phyloP scores from a whole-genome alignment of 2,329 filamentous ascomycete genomes.

The Cytospora paraplurivora region DNA sequence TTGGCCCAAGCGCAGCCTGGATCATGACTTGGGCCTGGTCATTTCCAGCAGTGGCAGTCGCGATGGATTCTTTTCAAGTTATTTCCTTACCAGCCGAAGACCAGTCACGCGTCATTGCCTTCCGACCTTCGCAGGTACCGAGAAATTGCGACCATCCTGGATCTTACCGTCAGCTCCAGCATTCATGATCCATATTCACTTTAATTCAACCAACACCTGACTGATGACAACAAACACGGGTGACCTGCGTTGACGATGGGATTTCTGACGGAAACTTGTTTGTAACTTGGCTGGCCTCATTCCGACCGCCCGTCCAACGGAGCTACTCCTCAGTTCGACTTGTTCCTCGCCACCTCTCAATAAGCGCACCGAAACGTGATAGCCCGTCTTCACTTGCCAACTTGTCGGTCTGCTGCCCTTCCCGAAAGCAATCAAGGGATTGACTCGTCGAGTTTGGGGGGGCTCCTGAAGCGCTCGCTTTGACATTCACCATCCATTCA shows the following conservation, averaged over 20 bases:
- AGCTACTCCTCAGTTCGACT: neutral
- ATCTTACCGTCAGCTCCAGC: neutral
- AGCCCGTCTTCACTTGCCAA: neutral
- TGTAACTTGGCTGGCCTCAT: constrained; percentile 9
- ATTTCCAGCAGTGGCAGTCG: constrained; percentile 23
- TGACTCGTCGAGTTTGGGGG: neutral
- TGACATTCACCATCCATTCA: neutral
- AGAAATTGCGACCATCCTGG: constrained; percentile 1
- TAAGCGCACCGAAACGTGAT: neutral
- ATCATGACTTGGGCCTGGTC: constrained; percentile 12
- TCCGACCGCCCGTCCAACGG: constrained; percentile 4
- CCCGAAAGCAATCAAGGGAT: neutral
- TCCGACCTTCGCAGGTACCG: constrained; percentile 5
- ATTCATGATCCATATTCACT: neutral
- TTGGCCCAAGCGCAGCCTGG: constrained; percentile 20
- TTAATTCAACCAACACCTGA: neutral
- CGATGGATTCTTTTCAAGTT: constrained; percentile 21
- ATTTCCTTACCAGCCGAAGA: constrained; percentile 16
- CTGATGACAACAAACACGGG: constrained; percentile 9
- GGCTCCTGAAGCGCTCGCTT: neutral
- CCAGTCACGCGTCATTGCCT: constrained; percentile 7
- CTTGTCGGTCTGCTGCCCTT: neutral
- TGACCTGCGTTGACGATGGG: constrained; percentile 18
- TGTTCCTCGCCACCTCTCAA: neutral
- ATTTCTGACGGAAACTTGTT: constrained; percentile 5